These are phyloP conservation scores for Phytophthora aleatoria DNA, from an alignment of 352 stramenopile species.

Conservation along the genomic window DNA sequence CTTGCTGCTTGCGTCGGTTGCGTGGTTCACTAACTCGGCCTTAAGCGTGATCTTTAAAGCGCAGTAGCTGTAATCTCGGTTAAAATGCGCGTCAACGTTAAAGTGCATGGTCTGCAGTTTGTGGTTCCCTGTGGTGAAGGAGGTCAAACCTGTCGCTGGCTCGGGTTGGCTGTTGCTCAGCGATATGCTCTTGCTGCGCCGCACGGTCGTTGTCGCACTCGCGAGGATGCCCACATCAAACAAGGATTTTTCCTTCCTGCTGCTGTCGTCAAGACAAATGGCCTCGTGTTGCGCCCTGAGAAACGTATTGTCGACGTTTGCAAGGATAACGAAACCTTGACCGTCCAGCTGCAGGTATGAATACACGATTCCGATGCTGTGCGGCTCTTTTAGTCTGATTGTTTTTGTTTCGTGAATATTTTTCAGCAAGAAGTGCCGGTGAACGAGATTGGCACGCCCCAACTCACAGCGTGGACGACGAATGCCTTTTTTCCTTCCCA, in stretches of 20 bases:
- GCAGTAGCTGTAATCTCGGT: not conserved
- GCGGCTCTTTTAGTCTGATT: too few species aligned
- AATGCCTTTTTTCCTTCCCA: conserved; percentile 62
- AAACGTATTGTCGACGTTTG: conserved; percentile 66
- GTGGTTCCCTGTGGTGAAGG: conserved; percentile 80
- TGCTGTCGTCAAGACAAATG: conserved; percentile 51
- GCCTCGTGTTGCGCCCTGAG: conserved; percentile 48
- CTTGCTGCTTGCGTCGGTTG: conserved; percentile 19
- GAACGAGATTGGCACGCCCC: conserved; percentile 80
- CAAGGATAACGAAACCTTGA: conserved; percentile 76
- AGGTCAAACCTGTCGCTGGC: conserved; percentile 79
- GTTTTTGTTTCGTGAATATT: not conserved
- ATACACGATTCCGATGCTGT: not conserved
- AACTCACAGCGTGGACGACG: conserved; percentile 64
- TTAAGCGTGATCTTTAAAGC: not conserved
- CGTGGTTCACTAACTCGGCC: too few species aligned
- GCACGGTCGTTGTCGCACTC: conserved; percentile 73
- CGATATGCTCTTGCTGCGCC: conserved; percentile 69
- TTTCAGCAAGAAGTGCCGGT: conserved; percentile 77
- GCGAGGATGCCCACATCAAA: conserved; percentile 75
- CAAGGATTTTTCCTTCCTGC: conserved; percentile 83
- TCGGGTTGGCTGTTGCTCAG: conserved; percentile 80
- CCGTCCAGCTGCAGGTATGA: conserved; percentile 66
- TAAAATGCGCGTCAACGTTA: conserved; percentile 66
- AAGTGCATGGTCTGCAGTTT: conserved; percentile 76